Percentiles rank a stretch among this genome's conserved stretches.
phyloP scores from a whole-genome alignment of 2,329 filamentous ascomycete species.

The Bipolaris sorokiniana region DNA sequence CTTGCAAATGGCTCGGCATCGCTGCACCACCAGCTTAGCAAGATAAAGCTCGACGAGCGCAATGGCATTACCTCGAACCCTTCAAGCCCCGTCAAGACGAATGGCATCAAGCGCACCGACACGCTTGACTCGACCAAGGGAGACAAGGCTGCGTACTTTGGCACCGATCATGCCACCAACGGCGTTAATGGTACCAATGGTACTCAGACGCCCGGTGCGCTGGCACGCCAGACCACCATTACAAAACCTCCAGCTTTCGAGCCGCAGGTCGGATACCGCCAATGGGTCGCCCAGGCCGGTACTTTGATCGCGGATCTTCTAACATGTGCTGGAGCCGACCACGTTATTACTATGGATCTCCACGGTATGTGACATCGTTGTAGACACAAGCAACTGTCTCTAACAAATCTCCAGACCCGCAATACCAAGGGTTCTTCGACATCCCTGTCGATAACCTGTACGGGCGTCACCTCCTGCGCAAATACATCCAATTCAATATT shows the following conservation, averaged over 20 bases:
- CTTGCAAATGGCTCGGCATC: slow-evolving; percentile 71
- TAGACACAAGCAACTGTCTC: neutral
- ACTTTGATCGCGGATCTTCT: slow-evolving; percentile 93
- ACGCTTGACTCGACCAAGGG: slow-evolving; percentile 42
- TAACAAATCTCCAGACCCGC: slow-evolving; percentile 68
- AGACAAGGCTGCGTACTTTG: slow-evolving; percentile 30
- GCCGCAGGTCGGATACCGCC: slow-evolving; percentile 91
- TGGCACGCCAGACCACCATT: slow-evolving; percentile 30
- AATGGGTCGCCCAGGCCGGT: slow-evolving; percentile 97
- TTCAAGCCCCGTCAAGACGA: slow-evolving; percentile 36
- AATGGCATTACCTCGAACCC: slow-evolving; percentile 42
- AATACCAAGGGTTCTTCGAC: slow-evolving; percentile 99
- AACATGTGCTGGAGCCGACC: slow-evolving; percentile 93
- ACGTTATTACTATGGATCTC: slow-evolving; percentile 97
- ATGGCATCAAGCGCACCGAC: slow-evolving; percentile 39
- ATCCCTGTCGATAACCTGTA: slow-evolving; percentile 98
- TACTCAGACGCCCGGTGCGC: slow-evolving; percentile 3
- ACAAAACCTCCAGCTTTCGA: slow-evolving; percentile 67
- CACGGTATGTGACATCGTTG: slow-evolving; percentile 26
- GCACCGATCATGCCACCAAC: slow-evolving; percentile 36
- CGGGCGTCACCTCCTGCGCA: slow-evolving; percentile 73
- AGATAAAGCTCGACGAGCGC: slow-evolving; percentile 67
- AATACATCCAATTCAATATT: slow-evolving; percentile 78
- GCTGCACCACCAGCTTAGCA: slow-evolving; percentile 75
- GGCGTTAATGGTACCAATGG: slow-evolving; percentile 27